Evolutionary conservation across 257 asterid species (phyloP), one percentile per base, ranked within the genome.

Genomic region (Agastache rugosa): DNA sequence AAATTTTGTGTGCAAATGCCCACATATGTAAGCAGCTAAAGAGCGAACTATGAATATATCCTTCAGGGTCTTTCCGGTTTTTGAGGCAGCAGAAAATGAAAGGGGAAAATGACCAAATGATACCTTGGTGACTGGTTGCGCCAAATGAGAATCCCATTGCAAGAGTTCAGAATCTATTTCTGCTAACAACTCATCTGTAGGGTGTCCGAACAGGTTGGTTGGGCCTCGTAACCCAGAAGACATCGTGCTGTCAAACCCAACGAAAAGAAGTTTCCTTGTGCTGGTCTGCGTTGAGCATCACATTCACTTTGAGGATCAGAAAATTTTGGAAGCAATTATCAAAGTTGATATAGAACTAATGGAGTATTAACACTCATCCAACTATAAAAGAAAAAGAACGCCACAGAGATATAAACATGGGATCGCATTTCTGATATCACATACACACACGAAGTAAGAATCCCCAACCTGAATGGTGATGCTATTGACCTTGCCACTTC

Each of bases 191-290:
- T 93, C 85, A 79, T 95, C 97, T 6, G 93, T 92, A 20, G 99
- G 96, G 84, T 95, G 99, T 54, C 99, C 99, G 79, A 95, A 95
- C 66, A 95, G 80, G 80, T 95, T 92, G 17, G 99, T 92, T 29
- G 99, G 99, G 78, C 98, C 98, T 6, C 96, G 91, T 64, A 95
- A 86, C 7, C 98, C 99, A 35, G 85, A 73, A 66, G 88, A 70
- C 77, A 74, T 81, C 0, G 96, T 82, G 89, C 97, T 87, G 81
- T 95, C 99, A 77, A 95, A 81, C 70, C 97, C 98, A 47, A 92
- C 93, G 47, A 95, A 95, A 78, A 89, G 94, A 77, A 85, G 80
- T 71, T 86, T 86, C 78, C 96, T 76, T 76, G 81, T 83, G 79
- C 84, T 82, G 23, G 92, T 89, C 98, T 92, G 96, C 79, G 77